Base-by-base conservation (phyloP, 2,329 filamentous ascomycete genomes). In the Penicillium sp. region DNA sequence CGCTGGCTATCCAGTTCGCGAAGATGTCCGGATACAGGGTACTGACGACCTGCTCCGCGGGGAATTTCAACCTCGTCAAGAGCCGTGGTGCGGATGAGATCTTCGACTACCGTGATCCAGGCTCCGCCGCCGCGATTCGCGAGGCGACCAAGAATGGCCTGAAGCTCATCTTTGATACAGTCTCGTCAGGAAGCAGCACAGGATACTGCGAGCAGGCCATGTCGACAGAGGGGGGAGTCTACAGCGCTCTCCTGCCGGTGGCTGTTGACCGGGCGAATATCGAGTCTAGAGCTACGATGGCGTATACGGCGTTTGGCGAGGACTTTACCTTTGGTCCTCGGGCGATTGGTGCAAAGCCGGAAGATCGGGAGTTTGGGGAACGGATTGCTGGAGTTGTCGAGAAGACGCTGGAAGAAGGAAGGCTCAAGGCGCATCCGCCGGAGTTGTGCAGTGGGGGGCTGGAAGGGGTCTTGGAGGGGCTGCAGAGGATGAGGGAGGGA, bases 31-130 rank as follows among this genome's bases (percentile, higher is more conserved):
- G 49, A 19, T 51, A 30, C 38, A 48, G 53, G 13, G 50, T 46
- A 19, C 29, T 58, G 13, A 54, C 60, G 9, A 58, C 56, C 15
- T 60, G 57, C 52, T 60, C 57, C 21, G 41, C 52, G 1, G 8
- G 21, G 29, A 63, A 66, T 46, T 62, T 61, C 19, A 57, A 62
- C 7, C 60, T 66, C 2, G 63, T 65, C 1, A 44, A 54, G 41
- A 15, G n/a, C 3, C 56, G 47, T 23, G 65, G 67, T 7, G 67
- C 67, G 5, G 62, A 59, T 8, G 31, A 30, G 2, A 60, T 60
- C 6, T 67, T 65, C 26, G 65, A 69, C 45, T 69, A 69, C 45
- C 52, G 19, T 1, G 53, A 51, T 0, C 8, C 52, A 1, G 54
- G 35, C 5, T 63, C 55, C 21, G 56, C 60, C 5, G 47, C 30